A percentile compares a stretch with the other conserved stretches of the same genome.
Evolutionary conservation across 352 stramenopile species (phyloP).

Genomic region (Peronosclerospora sorghi): DNA sequence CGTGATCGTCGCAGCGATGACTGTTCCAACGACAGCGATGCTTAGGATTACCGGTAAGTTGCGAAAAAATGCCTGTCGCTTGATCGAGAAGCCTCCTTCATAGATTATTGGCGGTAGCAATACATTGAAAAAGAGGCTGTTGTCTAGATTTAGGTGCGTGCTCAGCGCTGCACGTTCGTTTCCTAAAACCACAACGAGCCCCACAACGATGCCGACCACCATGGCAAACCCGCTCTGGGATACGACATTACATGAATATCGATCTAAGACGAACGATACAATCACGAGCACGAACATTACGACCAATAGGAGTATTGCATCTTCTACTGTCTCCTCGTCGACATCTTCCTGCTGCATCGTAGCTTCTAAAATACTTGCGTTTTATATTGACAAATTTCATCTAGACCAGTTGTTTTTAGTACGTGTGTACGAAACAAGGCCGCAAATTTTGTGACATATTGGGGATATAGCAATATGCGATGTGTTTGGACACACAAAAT

Average conservation of each 20-base stretch:
- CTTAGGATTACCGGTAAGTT: constrained; percentile 83
- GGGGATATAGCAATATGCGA: too few relatives aligned
- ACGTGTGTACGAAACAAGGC: too few relatives aligned
- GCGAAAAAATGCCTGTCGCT: constrained; percentile 76
- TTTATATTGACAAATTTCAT: too few relatives aligned
- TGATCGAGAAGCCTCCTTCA: constrained; percentile 80
- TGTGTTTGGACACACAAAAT: too few relatives aligned
- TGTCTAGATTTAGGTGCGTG: constrained; percentile 74
- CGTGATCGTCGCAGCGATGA: constrained; percentile 66
- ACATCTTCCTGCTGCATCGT: constrained; percentile 11
- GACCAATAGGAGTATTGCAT: constrained; percentile 66
- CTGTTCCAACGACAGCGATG: constrained; percentile 64
- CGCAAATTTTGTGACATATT: too few relatives aligned
- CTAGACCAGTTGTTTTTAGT: too few relatives aligned
- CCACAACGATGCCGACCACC: constrained; percentile 58
- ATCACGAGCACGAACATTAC: constrained; percentile 82
- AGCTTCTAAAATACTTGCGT: too few relatives aligned
- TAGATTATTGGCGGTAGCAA: constrained; percentile 83
- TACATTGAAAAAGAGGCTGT: constrained; percentile 81
- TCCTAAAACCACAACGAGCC: constrained; percentile 52
- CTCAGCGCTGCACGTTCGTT: constrained; percentile 48
- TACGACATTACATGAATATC: constrained; percentile 72
- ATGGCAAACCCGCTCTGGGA: constrained; percentile 79
- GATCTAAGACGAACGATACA: constrained; percentile 74
- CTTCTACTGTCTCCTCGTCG: constrained; percentile 43